Percentiles rank a stretch among this genome's conserved stretches.
These are phyloP conservation scores for Apiospora pterosperma DNA, from an alignment of 2,329 filamentous ascomycete species.

Conservation along the genomic window DNA sequence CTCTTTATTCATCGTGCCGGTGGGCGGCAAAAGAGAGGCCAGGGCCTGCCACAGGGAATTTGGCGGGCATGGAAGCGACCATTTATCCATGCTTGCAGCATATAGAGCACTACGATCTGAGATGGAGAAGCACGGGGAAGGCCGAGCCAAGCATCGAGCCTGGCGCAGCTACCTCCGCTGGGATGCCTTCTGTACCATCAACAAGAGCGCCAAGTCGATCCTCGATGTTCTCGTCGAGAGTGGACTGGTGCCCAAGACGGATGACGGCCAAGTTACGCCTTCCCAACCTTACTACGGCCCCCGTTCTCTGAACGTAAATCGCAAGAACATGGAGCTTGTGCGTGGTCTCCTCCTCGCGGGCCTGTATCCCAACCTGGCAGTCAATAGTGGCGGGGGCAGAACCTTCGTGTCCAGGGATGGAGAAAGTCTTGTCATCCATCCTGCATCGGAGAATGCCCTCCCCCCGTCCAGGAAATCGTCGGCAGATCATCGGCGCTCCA, in stretches of 20 bases:
- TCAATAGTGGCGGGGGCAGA: neutral
- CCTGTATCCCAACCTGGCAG: slow-evolving; percentile 41
- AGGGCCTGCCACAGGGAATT: neutral
- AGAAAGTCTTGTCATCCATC: neutral
- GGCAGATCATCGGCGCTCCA: neutral
- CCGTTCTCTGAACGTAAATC: slow-evolving; percentile 38
- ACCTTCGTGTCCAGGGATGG: neutral
- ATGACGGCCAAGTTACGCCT: neutral
- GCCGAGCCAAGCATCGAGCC: neutral
- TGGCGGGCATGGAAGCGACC: neutral
- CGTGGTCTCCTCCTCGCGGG: slow-evolving; percentile 43
- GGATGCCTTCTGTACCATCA: neutral
- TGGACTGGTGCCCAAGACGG: slow-evolving; percentile 30
- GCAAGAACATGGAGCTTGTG: slow-evolving; percentile 37
- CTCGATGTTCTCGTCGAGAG: slow-evolving; percentile 24
- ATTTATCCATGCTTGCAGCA: slow-evolving; percentile 29
- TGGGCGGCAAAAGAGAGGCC: neutral
- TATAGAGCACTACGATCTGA: slow-evolving; percentile 15
- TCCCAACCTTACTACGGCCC: slow-evolving; percentile 24
- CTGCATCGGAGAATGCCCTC: neutral
- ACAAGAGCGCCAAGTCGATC: neutral
- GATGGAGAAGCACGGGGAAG: neutral
- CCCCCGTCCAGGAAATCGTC: neutral
- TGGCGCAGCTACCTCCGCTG: slow-evolving; percentile 24
- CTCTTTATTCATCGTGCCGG: slow-evolving; percentile 1